These are phyloP conservation scores for Cystobasidiopsis lactophilus DNA, from an alignment of 768 basidiomycete genomes.

Conservation along the genomic window DNA sequence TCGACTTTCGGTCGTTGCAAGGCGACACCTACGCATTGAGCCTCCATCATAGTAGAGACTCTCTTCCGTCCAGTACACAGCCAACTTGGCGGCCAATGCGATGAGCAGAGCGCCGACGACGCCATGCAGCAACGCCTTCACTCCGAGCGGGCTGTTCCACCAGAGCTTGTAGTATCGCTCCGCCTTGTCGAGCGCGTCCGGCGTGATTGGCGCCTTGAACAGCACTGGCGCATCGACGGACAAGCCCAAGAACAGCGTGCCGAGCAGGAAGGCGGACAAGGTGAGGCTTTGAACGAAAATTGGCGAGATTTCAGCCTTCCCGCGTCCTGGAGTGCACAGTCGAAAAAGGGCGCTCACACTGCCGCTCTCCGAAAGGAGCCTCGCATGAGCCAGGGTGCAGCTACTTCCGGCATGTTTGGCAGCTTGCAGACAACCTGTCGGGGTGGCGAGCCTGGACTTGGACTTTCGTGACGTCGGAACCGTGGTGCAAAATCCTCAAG, in stretches of 20 bases:
- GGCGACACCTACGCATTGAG: neutral
- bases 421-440: too few species aligned
- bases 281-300: neutral
- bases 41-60: neutral
- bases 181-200: neutral
- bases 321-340: too few species aligned
- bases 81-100: neutral
- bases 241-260: neutral
- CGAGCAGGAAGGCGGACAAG: neutral
- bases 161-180: conserved; percentile 1
- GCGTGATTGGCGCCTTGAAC: neutral
- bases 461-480: too few species aligned
- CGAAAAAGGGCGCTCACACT: too few species aligned
- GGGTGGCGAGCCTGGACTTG: too few species aligned
- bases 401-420: too few species aligned
- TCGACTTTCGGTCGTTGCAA: neutral
- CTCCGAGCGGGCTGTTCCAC: neutral
- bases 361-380: too few species aligned
- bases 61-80: neutral
- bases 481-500: too few species aligned
- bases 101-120: neutral
- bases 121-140: neutral
- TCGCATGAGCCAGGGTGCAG: too few species aligned
- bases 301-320: too few species aligned
- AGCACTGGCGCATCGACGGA: neutral